Conservation (phyloP, 129 eudicot genomes). For the Centrapalus pauciflorus region DNA sequence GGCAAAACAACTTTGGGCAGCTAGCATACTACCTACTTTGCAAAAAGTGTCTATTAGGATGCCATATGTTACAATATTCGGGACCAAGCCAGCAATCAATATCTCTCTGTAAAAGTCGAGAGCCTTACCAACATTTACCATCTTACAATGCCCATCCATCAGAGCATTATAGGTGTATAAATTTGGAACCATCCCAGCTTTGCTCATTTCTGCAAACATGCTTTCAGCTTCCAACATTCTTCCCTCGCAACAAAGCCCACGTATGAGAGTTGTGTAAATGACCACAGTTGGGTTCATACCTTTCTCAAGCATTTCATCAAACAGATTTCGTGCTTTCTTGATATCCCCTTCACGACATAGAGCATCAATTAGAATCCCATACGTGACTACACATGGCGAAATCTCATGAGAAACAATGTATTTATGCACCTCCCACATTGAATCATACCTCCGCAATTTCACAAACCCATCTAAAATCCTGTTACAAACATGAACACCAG, state of each 20-base stretch:
- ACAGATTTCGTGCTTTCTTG: constrained; percentile 34
- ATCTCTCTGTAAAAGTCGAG: constrained; percentile 50
- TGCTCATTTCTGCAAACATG: constrained; percentile 45
- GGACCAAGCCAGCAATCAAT: constrained; percentile 36
- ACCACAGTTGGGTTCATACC: constrained; percentile 57
- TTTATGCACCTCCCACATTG: constrained; percentile 63
- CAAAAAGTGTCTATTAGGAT: constrained; percentile 50
- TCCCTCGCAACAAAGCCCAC: constrained; percentile 56
- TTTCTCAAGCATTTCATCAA: constrained; percentile 64
- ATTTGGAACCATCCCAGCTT: constrained; percentile 47
- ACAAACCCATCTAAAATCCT: constrained; percentile 57
- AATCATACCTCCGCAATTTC: constrained; percentile 36
- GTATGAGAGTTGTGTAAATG: constrained; percentile 60
- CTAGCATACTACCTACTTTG: constrained; percentile 42
- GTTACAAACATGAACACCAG: constrained; percentile 62
- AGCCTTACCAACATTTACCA: constrained; percentile 39
- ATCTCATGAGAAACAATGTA: constrained; percentile 33
- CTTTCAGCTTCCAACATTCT: constrained; percentile 60
- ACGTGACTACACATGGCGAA: constrained; percentile 48
- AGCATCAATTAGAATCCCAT: constrained; percentile 68
- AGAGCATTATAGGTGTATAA: constrained; percentile 60
- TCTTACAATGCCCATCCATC: constrained; percentile 74
- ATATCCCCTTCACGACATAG: constrained; percentile 51
- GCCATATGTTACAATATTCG: constrained; percentile 66
- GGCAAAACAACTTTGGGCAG: constrained; percentile 50